Percentiles rank a stretch among this genome's conserved stretches.
These are phyloP conservation scores for Metarhizium sp. DNA, from an alignment of 2,329 filamentous ascomycete genomes.

Conservation along the genomic window DNA sequence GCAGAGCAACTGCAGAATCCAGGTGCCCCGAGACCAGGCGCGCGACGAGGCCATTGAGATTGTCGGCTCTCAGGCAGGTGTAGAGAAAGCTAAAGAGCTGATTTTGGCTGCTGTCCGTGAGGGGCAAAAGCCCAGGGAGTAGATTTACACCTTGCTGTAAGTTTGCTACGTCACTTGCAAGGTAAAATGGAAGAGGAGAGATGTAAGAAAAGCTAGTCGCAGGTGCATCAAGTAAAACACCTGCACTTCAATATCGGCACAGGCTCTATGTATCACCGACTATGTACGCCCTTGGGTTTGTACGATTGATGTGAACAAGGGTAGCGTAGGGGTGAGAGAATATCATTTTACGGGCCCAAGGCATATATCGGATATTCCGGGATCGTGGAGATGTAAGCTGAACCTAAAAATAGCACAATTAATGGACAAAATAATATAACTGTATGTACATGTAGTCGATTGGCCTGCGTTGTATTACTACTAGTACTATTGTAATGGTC, in stretches of 20 bases:
- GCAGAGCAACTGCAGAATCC: slow-evolving; percentile 87
- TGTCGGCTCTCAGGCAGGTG: slow-evolving; percentile 65
- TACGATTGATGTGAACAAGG: neutral
- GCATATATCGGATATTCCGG: neutral
- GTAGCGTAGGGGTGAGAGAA: neutral
- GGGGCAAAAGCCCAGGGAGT: slow-evolving; percentile 31
- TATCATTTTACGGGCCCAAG: neutral
- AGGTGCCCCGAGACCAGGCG: slow-evolving; percentile 75
- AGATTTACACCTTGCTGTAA: slow-evolving; percentile 1
- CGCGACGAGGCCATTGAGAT: slow-evolving; percentile 83
- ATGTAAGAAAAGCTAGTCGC: no score
- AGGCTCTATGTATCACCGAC: neutral
- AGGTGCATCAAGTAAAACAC: neutral
- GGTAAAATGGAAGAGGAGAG: neutral
- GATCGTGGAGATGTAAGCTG: neutral
- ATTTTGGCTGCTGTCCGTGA: slow-evolving; percentile 76
- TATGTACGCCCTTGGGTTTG: neutral
- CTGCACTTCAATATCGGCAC: neutral
- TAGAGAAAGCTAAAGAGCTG: slow-evolving; percentile 79
- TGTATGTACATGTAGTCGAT: no score
- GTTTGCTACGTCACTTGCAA: neutral
- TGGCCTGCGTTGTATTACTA: neutral
- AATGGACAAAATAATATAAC: neutral
- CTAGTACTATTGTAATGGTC: no score
- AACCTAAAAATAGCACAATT: neutral